Evolutionary conservation across 768 basidiomycete species (phyloP).

Genomic region (Tricholoma hemisulphureum): DNA sequence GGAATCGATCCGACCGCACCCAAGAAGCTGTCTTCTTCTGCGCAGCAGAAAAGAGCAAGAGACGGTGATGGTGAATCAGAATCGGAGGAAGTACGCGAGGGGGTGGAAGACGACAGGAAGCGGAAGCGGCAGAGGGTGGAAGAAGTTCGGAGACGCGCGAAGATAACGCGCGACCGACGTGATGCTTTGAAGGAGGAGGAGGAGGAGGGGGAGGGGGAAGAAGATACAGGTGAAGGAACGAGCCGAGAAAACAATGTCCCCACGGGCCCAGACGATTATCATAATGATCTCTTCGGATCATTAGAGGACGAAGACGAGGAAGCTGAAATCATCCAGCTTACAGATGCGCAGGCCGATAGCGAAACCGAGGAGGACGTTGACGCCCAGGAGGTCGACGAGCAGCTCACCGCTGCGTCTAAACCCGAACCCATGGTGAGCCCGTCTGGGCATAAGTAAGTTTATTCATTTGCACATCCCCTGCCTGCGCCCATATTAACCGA

Average conservation of each 20-base stretch:
- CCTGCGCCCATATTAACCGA: not conserved
- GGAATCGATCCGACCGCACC: not conserved
- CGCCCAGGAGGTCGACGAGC: not conserved
- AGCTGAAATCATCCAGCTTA: not conserved
- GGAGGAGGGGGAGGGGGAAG: not conserved
- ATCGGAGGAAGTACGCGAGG: not conserved
- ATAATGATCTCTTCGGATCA: not conserved
- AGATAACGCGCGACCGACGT: not conserved
- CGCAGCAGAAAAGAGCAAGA: not conserved
- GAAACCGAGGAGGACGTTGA: not conserved
- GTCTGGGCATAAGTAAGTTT: not conserved
- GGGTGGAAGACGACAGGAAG: conserved; percentile 1
- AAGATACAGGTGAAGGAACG: conserved; percentile 10
- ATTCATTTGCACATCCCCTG: not conserved
- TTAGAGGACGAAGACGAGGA: not conserved
- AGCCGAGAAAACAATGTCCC: not conserved
- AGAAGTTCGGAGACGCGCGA: not conserved
- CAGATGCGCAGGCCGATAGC: not conserved
- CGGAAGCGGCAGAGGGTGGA: not conserved
- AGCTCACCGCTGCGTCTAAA: not conserved
- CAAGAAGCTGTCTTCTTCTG: not conserved
- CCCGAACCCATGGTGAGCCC: not conserved
- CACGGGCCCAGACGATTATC: conserved; percentile 2
- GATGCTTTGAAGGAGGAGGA: not conserved
- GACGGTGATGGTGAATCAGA: not conserved